Evolutionary conservation across 305 asterid genomes (phyloP).

Genomic region (Vinca major): DNA sequence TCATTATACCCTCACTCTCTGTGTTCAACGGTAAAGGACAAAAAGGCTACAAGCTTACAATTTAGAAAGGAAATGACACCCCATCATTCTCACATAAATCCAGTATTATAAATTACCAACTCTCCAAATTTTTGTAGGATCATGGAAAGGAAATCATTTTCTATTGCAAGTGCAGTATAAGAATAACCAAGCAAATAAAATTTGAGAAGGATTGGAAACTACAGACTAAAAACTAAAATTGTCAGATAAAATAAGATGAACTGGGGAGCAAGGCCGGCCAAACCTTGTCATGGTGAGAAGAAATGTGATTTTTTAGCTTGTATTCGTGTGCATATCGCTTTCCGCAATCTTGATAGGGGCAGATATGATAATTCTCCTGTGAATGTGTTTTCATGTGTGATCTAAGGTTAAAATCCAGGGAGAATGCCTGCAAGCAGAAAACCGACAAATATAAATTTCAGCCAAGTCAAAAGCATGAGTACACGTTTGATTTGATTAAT

Average conservation of each 20-base stretch:
- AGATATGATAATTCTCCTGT: conserved; percentile 89
- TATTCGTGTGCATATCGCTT: conserved; percentile 96
- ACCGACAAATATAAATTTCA: neutral
- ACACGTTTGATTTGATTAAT: neutral
- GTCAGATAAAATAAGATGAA: neutral
- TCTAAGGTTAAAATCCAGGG: conserved; percentile 89
- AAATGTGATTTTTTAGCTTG: conserved; percentile 86
- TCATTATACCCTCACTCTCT: too few relatives aligned
- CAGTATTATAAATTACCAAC: too few relatives aligned
- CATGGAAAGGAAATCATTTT: too few relatives aligned
- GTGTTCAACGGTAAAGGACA: too few relatives aligned
- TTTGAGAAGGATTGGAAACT: neutral
- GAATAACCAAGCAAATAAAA: neutral
- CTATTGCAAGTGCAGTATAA: too few relatives aligned
- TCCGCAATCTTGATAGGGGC: conserved; percentile 91
- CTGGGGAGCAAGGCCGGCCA: neutral
- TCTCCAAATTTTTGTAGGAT: too few relatives aligned
- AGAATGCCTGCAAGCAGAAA: conserved; percentile 64
- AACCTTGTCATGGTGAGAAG: conserved; percentile 87
- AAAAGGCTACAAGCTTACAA: too few relatives aligned
- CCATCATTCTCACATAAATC: too few relatives aligned
- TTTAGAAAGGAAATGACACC: too few relatives aligned
- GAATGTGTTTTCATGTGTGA: conserved; percentile 99
- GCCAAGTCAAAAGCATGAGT: neutral
- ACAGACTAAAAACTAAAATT: neutral